Evolutionary conservation across 192 early-diverging fungal species (phyloP).

Genomic region (Linnemannia hyalina): DNA sequence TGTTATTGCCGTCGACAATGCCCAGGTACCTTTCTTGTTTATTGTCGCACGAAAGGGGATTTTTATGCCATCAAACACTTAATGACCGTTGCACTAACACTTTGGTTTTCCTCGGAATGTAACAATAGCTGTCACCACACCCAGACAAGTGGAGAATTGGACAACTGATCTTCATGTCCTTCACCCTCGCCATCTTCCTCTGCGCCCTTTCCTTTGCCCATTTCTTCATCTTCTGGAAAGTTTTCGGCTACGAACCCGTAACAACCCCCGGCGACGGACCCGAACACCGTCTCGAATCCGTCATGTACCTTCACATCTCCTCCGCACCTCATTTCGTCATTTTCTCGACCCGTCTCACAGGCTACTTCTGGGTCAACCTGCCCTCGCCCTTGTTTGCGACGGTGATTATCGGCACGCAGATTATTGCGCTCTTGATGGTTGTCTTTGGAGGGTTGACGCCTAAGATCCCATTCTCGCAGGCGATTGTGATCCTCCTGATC

Average conservation of each 20-base stretch:
- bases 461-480: slow-evolving; percentile 82
- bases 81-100: too few relatives aligned
- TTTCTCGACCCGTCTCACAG: slow-evolving; percentile 91
- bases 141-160: slow-evolving; percentile 98
- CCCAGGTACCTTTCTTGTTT: slow-evolving; percentile 57
- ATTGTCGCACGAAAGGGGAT: neutral
- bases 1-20: slow-evolving; percentile 95
- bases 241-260: slow-evolving; percentile 46
- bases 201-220: slow-evolving; percentile 85
- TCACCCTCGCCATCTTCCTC: slow-evolving; percentile 80
- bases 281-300: slow-evolving; percentile 74
- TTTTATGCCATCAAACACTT: too few relatives aligned
- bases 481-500: slow-evolving; percentile 75
- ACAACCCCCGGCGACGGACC: slow-evolving; percentile 9
- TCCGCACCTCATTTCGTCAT: slow-evolving; percentile 95
- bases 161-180: slow-evolving; percentile 87
- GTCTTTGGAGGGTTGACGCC: slow-evolving; percentile 76
- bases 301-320: slow-evolving; percentile 97
- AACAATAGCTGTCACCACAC: slow-evolving; percentile 74
- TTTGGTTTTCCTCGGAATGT: neutral
- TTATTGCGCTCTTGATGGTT: slow-evolving; percentile 89
- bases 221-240: slow-evolving; percentile 78
- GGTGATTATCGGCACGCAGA: slow-evolving; percentile 90
- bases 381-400: slow-evolving; percentile 83
- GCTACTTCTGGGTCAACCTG: slow-evolving; percentile 89